phyloP scores from a whole-genome alignment of 768 basidiomycete genomes.

The Trametes elegans region DNA sequence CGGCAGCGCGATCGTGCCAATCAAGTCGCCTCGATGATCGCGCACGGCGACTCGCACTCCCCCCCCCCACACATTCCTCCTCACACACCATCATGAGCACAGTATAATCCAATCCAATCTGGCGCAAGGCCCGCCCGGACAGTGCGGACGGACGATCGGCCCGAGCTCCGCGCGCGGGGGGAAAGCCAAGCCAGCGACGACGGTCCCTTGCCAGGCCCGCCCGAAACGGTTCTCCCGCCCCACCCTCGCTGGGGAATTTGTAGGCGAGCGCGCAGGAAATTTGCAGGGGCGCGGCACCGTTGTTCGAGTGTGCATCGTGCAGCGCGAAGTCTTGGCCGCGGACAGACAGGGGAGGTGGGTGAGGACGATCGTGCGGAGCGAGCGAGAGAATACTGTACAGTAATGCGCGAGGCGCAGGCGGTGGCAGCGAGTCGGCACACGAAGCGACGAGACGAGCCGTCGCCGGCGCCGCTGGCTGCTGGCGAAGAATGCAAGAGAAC shows the following conservation, averaged over 20 bases:
- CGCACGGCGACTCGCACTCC: too few species aligned
- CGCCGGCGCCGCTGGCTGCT: too few species aligned
- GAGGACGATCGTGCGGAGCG: too few species aligned
- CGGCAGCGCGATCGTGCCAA: neutral
- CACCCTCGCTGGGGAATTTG: conserved; percentile 4
- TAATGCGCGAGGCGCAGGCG: too few species aligned
- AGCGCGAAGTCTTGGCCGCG: neutral
- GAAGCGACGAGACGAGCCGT: too few species aligned
- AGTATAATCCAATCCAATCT: too few species aligned
- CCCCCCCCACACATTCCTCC: too few species aligned
- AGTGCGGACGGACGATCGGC: neutral
- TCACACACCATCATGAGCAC: too few species aligned
- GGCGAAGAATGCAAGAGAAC: too few species aligned
- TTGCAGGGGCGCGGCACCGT: neutral
- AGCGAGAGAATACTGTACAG: too few species aligned
- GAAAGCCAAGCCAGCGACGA: neutral
- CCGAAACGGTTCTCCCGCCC: conserved; percentile 7
- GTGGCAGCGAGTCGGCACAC: too few species aligned
- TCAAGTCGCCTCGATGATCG: neutral
- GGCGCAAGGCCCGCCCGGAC: neutral
- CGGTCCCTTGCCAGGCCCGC: neutral
- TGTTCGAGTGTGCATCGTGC: neutral
- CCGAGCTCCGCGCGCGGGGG: neutral
- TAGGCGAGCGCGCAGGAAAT: neutral
- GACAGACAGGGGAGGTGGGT: neutral